Percentiles rank a stretch among this genome's conserved stretches.
Evolutionary conservation across 1,284 basidiomycete genomes (phyloP).

Genomic region (Tilletia indica): DNA sequence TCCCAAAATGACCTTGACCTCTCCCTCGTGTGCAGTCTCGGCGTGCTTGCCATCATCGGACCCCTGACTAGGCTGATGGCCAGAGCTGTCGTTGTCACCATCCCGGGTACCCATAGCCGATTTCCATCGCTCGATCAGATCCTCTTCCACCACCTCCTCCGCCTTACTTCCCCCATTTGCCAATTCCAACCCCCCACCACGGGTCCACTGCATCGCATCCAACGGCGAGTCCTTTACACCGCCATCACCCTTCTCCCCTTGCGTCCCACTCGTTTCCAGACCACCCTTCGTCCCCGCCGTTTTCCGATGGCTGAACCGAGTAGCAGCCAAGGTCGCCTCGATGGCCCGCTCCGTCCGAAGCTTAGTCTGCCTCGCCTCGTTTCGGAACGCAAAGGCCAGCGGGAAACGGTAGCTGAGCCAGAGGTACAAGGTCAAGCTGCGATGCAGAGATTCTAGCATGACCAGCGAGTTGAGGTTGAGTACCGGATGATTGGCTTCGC

Average conservation of each 20-base stretch:
- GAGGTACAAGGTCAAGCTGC: constrained; percentile 75
- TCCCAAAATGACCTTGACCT: background rate
- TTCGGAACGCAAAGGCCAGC: constrained; percentile 68
- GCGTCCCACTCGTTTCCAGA: background rate
- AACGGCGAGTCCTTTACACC: background rate
- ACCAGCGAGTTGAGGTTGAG: constrained; percentile 55
- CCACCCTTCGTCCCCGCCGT: background rate
- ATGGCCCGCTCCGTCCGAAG: constrained; percentile 69
- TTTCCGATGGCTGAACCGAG: constrained; percentile 32
- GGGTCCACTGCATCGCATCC: background rate
- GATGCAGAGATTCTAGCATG: constrained; percentile 77
- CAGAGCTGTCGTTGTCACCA: background rate
- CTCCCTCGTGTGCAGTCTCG: background rate
- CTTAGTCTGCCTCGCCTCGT: constrained; percentile 65
- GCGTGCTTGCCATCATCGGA: background rate
- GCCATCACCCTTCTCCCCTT: background rate
- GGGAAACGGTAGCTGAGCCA: constrained; percentile 82
- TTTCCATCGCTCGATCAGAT: background rate
- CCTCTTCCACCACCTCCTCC: background rate
- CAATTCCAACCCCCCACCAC: background rate
- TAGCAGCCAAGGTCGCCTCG: constrained; percentile 59
- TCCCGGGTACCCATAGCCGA: background rate
- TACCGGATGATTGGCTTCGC: constrained; percentile 17
- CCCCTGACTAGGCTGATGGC: background rate
- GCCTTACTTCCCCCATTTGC: background rate